Percentiles rank a stretch among this genome's conserved stretches.
phyloP scores from a whole-genome alignment of 129 eudicot species.

The carrot (Daucus carota) region DH1_v3.0 NC_030382.2:50621501-50622000 shows the following conservation, averaged over 20 bases:
- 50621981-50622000: slow-evolving; percentile 13
- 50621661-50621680: slow-evolving; percentile 22
- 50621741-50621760: not conserved
- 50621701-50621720: slow-evolving; percentile 1
- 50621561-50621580: slow-evolving; percentile 7
- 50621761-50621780: not conserved
- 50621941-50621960: slow-evolving; percentile 16
- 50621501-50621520: not conserved
- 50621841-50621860: slow-evolving; percentile 8
- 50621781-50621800: no score
- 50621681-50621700: slow-evolving; percentile 20
- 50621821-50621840: not conserved
- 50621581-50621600: slow-evolving; percentile 20
- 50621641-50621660: slow-evolving; percentile 20
- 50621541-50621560: not conserved
- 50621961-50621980: slow-evolving; percentile 23
- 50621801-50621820: not conserved
- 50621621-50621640: slow-evolving; percentile 29
- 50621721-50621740: not conserved
- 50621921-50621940: slow-evolving; percentile 20
- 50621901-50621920: slow-evolving; percentile 15
- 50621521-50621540: not conserved
- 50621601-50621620: slow-evolving; percentile 31
- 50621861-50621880: slow-evolving; percentile 3
- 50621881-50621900: slow-evolving; percentile 8